A percentile compares a stretch with the other conserved stretches of the same genome.
phyloP scores from a whole-genome alignment of 768 basidiomycete genomes.

The Albatrellus ellisii region DNA sequence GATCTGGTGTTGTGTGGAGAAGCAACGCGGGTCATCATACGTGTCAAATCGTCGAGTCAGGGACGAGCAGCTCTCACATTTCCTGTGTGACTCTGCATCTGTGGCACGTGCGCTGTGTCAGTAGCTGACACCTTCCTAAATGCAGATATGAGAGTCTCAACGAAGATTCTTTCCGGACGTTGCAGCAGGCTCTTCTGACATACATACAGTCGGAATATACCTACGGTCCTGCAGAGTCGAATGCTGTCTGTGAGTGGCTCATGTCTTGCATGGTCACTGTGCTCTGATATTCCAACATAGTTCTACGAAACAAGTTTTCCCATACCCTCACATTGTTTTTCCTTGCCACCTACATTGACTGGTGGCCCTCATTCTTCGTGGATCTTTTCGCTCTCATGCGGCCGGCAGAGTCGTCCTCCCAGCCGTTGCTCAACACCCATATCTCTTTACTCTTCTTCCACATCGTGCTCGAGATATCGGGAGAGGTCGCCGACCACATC shows the following conservation, averaged over 20 bases:
- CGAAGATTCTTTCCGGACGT: conserved; percentile 49
- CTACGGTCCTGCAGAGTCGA: conserved; percentile 70
- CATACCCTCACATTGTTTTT: conserved; percentile 85
- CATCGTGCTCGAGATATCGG: conserved; percentile 86
- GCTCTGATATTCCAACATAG: conserved; percentile 26
- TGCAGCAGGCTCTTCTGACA: conserved; percentile 65
- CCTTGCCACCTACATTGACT: conserved; percentile 72
- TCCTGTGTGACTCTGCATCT: too few species aligned
- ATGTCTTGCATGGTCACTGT: conserved; percentile 1
- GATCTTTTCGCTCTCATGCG: conserved; percentile 67
- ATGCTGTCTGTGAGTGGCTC: conserved; percentile 57
- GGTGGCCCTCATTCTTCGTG: conserved; percentile 79
- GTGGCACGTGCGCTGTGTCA: not conserved
- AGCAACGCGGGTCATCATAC: too few species aligned
- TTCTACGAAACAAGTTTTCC: conserved; percentile 90
- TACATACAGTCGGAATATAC: conserved; percentile 89
- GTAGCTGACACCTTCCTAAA: not conserved
- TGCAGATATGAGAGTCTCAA: conserved; percentile 56
- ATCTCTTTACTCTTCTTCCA: conserved; percentile 85
- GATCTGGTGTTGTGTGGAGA: too few species aligned
- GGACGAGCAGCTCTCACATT: not conserved
- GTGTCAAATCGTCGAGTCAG: not conserved
- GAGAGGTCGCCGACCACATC: conserved; percentile 93
- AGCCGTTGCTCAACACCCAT: conserved; percentile 64
- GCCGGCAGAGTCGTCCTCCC: conserved; percentile 34